Percentiles rank a stretch among this genome's conserved stretches.
Evolutionary conservation across 2,329 filamentous ascomycete genomes (phyloP).

Genomic region (Paraconiothyrium brasiliense): DNA sequence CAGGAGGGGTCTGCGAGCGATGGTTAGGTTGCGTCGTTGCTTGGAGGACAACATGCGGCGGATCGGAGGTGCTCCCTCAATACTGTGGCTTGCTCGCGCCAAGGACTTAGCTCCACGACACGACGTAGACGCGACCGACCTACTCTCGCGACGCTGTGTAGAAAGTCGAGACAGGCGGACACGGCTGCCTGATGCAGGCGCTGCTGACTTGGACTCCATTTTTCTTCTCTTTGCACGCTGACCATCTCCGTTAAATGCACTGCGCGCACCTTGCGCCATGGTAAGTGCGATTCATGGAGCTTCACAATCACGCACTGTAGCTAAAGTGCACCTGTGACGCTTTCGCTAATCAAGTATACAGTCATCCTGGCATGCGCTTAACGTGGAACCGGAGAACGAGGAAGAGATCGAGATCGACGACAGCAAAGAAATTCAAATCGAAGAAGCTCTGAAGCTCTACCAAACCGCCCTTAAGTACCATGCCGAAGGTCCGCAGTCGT

Average conservation of each 20-base stretch:
- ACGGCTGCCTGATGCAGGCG: slow-evolving; percentile 5
- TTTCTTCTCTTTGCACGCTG: neutral
- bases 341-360: slow-evolving; percentile 21
- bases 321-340: neutral
- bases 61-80: slow-evolving; percentile 16
- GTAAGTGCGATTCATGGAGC: slow-evolving; percentile 11
- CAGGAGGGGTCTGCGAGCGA: slow-evolving; percentile 19
- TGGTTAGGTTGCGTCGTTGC: slow-evolving; percentile 15
- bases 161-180: neutral
- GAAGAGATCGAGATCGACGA: slow-evolving; percentile 92
- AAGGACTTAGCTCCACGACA: neutral
- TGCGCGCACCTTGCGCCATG: slow-evolving; percentile 6
- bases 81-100: slow-evolving; percentile 17
- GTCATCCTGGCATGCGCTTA: slow-evolving; percentile 82
- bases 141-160: slow-evolving; percentile 3
- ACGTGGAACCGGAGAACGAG: slow-evolving; percentile 92
- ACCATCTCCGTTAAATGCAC: slow-evolving; percentile 7
- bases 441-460: slow-evolving; percentile 95
- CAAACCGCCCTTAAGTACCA: slow-evolving; percentile 91
- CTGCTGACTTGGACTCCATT: neutral
- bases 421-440: slow-evolving; percentile 95
- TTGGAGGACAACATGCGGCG: slow-evolving; percentile 13
- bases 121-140: slow-evolving; percentile 9
- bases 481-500: slow-evolving; percentile 81
- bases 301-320: slow-evolving; percentile 10